Evolutionary conservation across 148 eudicot genomes (phyloP), one percentile per base, ranked within the genome.

Genomic region (Limonium bicolor): DNA sequence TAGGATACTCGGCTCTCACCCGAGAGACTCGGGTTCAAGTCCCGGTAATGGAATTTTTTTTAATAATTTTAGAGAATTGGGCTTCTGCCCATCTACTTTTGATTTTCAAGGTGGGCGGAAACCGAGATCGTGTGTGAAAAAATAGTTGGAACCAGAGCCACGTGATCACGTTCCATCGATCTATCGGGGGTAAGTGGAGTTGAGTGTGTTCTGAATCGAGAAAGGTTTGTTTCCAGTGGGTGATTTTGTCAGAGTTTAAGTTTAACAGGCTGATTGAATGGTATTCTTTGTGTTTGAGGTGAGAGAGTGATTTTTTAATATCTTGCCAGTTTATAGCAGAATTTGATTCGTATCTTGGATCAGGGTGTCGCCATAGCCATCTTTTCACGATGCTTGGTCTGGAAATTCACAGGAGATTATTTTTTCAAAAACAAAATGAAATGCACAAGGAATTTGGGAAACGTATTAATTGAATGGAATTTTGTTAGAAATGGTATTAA

Each of bases 1-100:
- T 43, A 86, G 96, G 96, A 86, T 78, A 86, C 84, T 86, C 93
- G 87, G 96, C 96, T 86, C 96, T 86, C 96, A 86, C 93, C 96
- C 84, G 93, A 86, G 87, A 81, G 93, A 86, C 96, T 84, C 93
- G 87, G 96, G 96, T 86, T 86, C 93, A 46, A 86, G 78, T 86
- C 96, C 93, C 87, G 96, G 93, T 93, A 78, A 75, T 87, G 83
- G 86, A 82, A 73, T 2, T 32, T 13, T 19, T 31, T 46, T 36
- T 36, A 11, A 1, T n/a, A n/a, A n/a, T n/a, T n/a, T n/a, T n/a
- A n/a, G n/a, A n/a, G n/a, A n/a, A n/a, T n/a, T n/a, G n/a, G n/a
- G n/a, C n/a, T n/a, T n/a, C n/a, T n/a, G n/a, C n/a, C n/a, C n/a
- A n/a, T n/a, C n/a, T n/a, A n/a, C n/a, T n/a, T n/a, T n/a, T n/a